Conservation (phyloP, 441 rosid genomes). For the Arabidopsis lyrata region DNA sequence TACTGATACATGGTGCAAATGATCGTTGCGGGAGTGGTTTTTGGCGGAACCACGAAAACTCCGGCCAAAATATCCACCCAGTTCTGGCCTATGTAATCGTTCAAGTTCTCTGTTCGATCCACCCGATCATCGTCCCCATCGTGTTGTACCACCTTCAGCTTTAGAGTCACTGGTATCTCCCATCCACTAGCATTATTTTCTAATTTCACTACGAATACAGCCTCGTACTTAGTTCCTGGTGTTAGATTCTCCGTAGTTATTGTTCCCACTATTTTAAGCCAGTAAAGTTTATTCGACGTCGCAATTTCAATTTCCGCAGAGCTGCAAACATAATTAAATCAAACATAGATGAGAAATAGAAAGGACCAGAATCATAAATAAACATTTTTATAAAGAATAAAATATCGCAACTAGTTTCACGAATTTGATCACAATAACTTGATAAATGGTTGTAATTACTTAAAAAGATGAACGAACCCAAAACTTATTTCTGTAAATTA, state of each 20-base stretch:
- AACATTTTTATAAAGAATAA: neutral
- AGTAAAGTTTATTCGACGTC: neutral
- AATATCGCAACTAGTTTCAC: neutral
- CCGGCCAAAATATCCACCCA: constrained; percentile 35
- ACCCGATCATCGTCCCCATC: constrained; percentile 27
- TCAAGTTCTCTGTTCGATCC: constrained; percentile 21
- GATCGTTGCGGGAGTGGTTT: neutral
- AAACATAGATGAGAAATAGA: neutral
- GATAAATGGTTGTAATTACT: neutral
- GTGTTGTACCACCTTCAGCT: constrained; percentile 32
- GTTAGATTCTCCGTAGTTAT: constrained; percentile 46
- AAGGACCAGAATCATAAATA: neutral
- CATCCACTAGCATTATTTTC: constrained; percentile 54
- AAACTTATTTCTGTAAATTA: neutral
- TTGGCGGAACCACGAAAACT: constrained; percentile 20
- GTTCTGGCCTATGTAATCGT: neutral
- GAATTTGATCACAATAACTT: neutral
- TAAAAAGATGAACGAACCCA: neutral
- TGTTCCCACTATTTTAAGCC: neutral
- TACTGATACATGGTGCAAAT: constrained; percentile 21
- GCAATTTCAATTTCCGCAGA: neutral
- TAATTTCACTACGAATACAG: constrained; percentile 52
- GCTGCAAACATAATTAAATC: no score
- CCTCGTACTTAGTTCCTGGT: constrained; percentile 51
- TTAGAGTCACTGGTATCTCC: constrained; percentile 55